Conservation (phyloP, 331 rosid species). For the Telfairia occidentalis region DNA sequence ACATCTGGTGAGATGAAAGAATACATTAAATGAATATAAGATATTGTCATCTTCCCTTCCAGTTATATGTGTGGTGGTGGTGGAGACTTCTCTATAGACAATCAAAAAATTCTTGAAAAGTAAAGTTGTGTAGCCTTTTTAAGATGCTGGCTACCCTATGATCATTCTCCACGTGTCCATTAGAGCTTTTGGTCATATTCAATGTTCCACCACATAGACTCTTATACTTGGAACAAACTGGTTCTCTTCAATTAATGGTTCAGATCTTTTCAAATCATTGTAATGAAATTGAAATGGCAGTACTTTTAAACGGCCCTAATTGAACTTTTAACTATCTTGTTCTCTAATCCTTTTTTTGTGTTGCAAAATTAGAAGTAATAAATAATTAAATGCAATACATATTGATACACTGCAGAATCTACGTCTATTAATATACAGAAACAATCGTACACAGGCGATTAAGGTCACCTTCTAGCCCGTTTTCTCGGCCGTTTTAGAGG, state of each 20-base stretch:
- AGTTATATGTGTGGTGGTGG: background rate
- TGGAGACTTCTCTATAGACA: background rate
- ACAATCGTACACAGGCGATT: too few relatives aligned
- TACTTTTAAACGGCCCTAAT: background rate
- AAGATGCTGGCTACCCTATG: background rate
- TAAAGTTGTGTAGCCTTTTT: too few relatives aligned
- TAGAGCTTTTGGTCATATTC: background rate
- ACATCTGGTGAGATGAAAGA: background rate
- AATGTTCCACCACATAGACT: background rate
- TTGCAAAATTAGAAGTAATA: background rate
- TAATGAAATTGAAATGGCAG: background rate
- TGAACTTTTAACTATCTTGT: background rate
- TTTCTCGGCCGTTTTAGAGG: constrained; percentile 50
- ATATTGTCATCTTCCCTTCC: background rate
- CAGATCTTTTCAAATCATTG: background rate
- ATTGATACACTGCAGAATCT: background rate
- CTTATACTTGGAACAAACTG: background rate
- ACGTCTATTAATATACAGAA: background rate
- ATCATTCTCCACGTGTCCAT: background rate
- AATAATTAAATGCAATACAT: constrained; percentile 5
- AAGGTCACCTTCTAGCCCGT: constrained; percentile 36
- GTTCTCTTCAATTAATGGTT: background rate
- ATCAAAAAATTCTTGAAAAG: background rate
- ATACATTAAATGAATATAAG: background rate
- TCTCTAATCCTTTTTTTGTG: too few relatives aligned